A percentile compares a stretch with the other conserved stretches of the same genome.
Conservation (phyloP, 2,329 filamentous ascomycete species). For the Cordyceps sp. region DNA sequence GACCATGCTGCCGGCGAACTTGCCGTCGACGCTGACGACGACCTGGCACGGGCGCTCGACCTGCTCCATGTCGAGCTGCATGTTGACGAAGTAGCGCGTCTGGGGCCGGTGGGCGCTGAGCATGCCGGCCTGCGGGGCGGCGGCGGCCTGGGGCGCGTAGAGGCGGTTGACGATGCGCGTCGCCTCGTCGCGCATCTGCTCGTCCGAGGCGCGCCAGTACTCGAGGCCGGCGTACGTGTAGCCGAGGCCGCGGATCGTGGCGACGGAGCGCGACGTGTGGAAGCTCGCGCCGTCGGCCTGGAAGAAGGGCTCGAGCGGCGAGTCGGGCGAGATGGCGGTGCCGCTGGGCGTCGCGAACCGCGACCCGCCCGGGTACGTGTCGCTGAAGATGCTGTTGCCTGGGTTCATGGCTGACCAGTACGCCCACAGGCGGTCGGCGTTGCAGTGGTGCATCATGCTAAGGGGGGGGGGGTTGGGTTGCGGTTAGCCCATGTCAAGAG, state of each 20-base stretch:
- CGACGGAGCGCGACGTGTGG: conserved; percentile 23
- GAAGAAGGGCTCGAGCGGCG: conserved; percentile 34
- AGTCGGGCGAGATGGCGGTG: conserved; percentile 22
- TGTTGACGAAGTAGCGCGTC: conserved; percentile 17
- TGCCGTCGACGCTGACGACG: conserved; percentile 15
- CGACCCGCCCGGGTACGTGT: conserved; percentile 15
- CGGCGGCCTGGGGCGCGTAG: conserved; percentile 10
- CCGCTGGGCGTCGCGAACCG: conserved; percentile 23
- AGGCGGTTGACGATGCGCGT: conserved; percentile 15
- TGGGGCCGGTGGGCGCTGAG: conserved; percentile 3
- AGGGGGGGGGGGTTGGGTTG: neutral
- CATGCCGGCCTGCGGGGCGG: neutral
- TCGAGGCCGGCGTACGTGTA: conserved; percentile 22
- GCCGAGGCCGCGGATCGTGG: conserved; percentile 17
- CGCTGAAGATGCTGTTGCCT: conserved; percentile 15
- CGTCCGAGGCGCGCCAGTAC: conserved; percentile 14
- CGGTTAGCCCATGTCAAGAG: too few relatives aligned
- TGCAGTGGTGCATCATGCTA: conserved; percentile 31
- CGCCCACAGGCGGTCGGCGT: conserved; percentile 50
- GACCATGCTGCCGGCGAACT: conserved; percentile 16
- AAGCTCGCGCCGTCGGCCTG: conserved; percentile 16
- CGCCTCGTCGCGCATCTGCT: conserved; percentile 14
- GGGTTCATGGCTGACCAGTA: conserved; percentile 30
- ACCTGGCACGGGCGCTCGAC: conserved; percentile 18
- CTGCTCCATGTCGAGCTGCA: conserved; percentile 17